A percentile compares a stretch with the other conserved stretches of the same genome.
Evolutionary conservation across 306 rosid genomes (phyloP).

Genomic region (Malus asiatica): DNA sequence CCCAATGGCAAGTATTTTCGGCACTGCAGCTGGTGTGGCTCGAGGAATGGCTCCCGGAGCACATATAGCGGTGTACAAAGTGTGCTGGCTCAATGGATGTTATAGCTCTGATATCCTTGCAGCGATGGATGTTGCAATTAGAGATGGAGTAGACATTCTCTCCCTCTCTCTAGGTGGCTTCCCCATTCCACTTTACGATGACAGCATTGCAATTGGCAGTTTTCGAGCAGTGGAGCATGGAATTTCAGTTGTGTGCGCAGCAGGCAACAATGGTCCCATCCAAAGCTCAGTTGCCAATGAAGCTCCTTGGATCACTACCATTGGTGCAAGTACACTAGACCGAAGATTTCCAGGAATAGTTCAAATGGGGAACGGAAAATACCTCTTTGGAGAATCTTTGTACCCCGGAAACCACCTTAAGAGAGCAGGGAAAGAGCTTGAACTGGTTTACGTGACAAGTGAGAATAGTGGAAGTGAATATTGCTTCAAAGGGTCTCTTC

Average conservation of each 20-base stretch:
- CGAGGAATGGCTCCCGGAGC: slow-evolving; percentile 85
- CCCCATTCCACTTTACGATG: slow-evolving; percentile 68
- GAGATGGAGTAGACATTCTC: slow-evolving; percentile 76
- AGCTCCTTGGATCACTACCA: slow-evolving; percentile 90
- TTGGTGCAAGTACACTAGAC: slow-evolving; percentile 82
- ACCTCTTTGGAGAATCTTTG: slow-evolving; percentile 71
- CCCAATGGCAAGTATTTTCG: slow-evolving; percentile 48
- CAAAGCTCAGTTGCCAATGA: slow-evolving; percentile 82
- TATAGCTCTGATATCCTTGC: slow-evolving; percentile 86
- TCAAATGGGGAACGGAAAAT: slow-evolving; percentile 55
- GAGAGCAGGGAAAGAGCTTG: slow-evolving; percentile 35
- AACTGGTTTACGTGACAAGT: slow-evolving; percentile 45
- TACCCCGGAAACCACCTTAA: slow-evolving; percentile 35
- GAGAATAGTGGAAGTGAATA: slow-evolving; percentile 47
- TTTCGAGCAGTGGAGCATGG: slow-evolving; percentile 85
- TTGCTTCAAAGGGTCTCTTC: slow-evolving; percentile 76
- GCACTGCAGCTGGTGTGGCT: slow-evolving; percentile 80
- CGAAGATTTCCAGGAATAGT: slow-evolving; percentile 67
- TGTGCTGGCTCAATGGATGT: slow-evolving; percentile 87
- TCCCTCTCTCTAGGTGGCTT: slow-evolving; percentile 86
- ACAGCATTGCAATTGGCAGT: slow-evolving; percentile 78
- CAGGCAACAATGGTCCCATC: slow-evolving; percentile 79
- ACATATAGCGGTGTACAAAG: slow-evolving; percentile 80
- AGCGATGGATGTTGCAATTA: slow-evolving; percentile 77
- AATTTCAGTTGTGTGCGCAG: slow-evolving; percentile 70